A percentile compares a stretch with the other conserved stretches of the same genome.
These are phyloP conservation scores for Mallotus japonicus DNA, from an alignment of 441 rosid species.

Conservation along the genomic window DNA sequence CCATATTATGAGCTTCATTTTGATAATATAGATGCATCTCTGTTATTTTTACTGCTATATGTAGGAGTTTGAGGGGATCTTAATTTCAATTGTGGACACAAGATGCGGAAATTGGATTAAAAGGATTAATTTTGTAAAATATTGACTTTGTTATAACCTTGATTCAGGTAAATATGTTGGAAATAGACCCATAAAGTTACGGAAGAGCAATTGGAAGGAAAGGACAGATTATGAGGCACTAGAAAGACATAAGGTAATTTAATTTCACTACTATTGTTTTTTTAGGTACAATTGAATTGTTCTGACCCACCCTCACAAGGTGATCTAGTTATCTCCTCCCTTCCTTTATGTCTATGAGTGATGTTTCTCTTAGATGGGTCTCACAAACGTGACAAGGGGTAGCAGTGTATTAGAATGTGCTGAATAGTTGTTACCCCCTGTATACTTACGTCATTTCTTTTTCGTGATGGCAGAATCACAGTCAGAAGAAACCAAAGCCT, in stretches of 20 bases:
- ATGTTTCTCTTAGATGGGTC: not conserved
- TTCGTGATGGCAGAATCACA: conserved; percentile 46
- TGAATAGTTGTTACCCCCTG: not conserved
- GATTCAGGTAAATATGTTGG: conserved; percentile 92
- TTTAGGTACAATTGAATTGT: not conserved
- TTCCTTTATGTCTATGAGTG: not conserved
- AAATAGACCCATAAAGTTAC: conserved; percentile 84
- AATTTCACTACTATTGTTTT: not conserved
- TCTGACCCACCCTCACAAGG: too few species aligned
- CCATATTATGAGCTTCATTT: not conserved
- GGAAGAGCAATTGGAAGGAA: conserved; percentile 97
- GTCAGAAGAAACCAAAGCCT: conserved; percentile 66
- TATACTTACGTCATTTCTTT: not conserved
- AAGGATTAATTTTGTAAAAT: not conserved
- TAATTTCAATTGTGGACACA: not conserved
- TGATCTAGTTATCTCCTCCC: too few species aligned
- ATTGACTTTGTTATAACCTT: not conserved
- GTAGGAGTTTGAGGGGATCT: not conserved
- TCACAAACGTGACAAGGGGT: not conserved
- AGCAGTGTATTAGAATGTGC: not conserved
- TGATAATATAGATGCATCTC: not conserved
- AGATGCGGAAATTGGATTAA: not conserved
- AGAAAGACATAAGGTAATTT: conserved; percentile 65
- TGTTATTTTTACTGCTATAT: not conserved
- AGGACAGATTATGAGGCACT: conserved; percentile 73